Percentiles rank a stretch among this genome's conserved stretches.
Evolutionary conservation across 1,284 basidiomycete genomes (phyloP).

Genomic region (Porogramme epimiltina): DNA sequence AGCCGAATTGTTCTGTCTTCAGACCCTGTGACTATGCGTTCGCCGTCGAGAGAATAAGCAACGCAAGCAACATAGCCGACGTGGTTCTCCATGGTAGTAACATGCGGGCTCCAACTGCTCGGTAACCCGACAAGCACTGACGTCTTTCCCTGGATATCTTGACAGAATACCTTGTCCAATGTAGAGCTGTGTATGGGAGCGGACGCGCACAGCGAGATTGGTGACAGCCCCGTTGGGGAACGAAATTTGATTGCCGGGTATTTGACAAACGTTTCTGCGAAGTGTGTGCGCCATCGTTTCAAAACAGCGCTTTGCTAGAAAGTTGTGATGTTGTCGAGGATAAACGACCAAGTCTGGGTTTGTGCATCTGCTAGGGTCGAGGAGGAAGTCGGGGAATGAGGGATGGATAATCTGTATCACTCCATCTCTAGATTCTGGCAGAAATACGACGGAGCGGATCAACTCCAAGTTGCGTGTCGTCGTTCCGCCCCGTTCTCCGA

Average conservation of each 20-base stretch:
- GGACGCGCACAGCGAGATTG: too few relatives aligned
- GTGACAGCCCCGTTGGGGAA: too few relatives aligned
- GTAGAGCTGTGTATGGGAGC: too few relatives aligned
- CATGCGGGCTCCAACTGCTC: neutral
- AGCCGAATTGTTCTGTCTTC: too few relatives aligned
- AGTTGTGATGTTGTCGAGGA: neutral
- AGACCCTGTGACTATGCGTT: neutral
- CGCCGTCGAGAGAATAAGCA: neutral
- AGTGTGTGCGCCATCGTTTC: neutral
- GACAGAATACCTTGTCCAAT: too few relatives aligned
- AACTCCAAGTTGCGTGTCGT: too few relatives aligned
- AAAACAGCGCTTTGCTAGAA: neutral
- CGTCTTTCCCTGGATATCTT: too few relatives aligned
- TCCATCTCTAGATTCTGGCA: neutral
- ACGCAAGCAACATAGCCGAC: neutral
- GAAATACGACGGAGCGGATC: too few relatives aligned
- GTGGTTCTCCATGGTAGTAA: neutral
- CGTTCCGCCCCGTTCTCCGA: too few relatives aligned
- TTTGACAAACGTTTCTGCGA: too few relatives aligned
- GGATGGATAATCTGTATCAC: conserved; percentile 2
- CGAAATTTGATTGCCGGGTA: too few relatives aligned
- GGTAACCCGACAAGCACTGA: too few relatives aligned
- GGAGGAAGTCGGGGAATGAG: conserved; percentile 5
- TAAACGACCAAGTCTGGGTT: neutral
- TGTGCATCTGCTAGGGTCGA: neutral